phyloP scores from a whole-genome alignment of 371 early-diverging fungal genomes.

The Phascolomyces articulosus region DNA sequence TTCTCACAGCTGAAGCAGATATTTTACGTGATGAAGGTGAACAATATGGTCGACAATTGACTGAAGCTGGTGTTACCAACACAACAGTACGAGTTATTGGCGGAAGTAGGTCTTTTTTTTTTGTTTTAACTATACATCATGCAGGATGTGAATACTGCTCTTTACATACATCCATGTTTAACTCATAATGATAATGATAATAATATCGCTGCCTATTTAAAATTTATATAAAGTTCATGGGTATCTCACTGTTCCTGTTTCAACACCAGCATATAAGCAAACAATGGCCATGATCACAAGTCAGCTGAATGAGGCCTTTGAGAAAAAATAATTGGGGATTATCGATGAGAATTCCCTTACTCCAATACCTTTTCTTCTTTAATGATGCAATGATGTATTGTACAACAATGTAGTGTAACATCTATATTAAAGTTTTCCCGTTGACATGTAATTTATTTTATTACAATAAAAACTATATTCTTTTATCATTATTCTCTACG shows the following conservation, averaged over 20 bases:
- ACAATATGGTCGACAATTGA: slow-evolving; percentile 26
- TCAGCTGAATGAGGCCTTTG: slow-evolving; percentile 11
- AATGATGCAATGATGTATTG: too few relatives aligned
- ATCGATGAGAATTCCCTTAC: too few relatives aligned
- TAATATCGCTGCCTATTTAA: too few relatives aligned
- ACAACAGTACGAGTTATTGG: slow-evolving; percentile 21
- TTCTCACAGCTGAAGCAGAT: slow-evolving; percentile 39
- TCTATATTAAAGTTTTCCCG: too few relatives aligned
- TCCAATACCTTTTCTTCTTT: too few relatives aligned
- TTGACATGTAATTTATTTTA: too few relatives aligned
- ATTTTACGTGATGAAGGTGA: slow-evolving; percentile 43
- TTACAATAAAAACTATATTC: too few relatives aligned
- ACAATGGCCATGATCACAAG: slow-evolving; percentile 11
- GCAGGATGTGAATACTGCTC: too few relatives aligned
- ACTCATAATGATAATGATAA: too few relatives aligned
- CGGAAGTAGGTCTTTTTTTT: slow-evolving; percentile 1
- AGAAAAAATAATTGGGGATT: not conserved
- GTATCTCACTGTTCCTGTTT: slow-evolving; percentile 15
- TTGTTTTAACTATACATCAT: not conserved
- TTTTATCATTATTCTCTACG: too few relatives aligned
- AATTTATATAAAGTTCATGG: slow-evolving; percentile 11
- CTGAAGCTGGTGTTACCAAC: slow-evolving; percentile 31
- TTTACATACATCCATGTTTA: too few relatives aligned
- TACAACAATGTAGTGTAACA: too few relatives aligned
- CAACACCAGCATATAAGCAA: slow-evolving; percentile 14